Evolutionary conservation across 768 basidiomycete genomes (phyloP), one percentile per base, ranked within the genome.

Genomic region (Pulveroboletus sp.): DNA sequence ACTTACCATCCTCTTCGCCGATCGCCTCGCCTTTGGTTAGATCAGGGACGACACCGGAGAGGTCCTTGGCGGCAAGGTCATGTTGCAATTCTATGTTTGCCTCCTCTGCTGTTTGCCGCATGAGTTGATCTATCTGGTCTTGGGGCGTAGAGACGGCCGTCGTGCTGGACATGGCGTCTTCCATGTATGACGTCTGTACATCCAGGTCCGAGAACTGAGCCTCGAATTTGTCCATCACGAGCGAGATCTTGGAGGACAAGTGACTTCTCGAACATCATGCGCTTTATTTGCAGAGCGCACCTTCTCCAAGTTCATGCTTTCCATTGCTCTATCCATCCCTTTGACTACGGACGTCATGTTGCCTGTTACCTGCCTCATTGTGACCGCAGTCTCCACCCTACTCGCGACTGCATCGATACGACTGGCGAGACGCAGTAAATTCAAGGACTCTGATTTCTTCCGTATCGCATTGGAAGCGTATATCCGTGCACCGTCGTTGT

Each of bases 171-270:
- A 99, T 97, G 35, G 93, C 86, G 51, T 93, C 90, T 64, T 98
- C 96, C 93, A 99, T 95, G 71, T 95, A 94, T 6, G 85, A 88
- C 15, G 96, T 95, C 69, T 98, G 95, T 7, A 99, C 96, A 65
- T 98, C 96, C 17, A 99, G 81, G 67, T 98, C 96, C 33, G 91
- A 77, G 72, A 98, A 98, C 59, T 98, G 95, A 6, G 84, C 57
- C 69, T 99, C 96, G 70, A 99, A 99, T 72, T 93, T 98, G 74
- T 98, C 96, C 96, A 99, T 98, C 31, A 99, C 92, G 47, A 91
- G 70, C 11, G 96, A 95, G 63, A 99, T 98, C 95, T 97, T 65
- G 37, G 15, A 30, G 43, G 32, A 30, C 46, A 33, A 32, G 33
- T 12, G 18, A 14, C 18, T 47, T 21, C 17, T 38, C 36, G 27